Percentiles rank a stretch among this genome's conserved stretches.
Conservation (phyloP, 192 early-diverging fungal species). For the Umbelopsis sp. region DNA sequence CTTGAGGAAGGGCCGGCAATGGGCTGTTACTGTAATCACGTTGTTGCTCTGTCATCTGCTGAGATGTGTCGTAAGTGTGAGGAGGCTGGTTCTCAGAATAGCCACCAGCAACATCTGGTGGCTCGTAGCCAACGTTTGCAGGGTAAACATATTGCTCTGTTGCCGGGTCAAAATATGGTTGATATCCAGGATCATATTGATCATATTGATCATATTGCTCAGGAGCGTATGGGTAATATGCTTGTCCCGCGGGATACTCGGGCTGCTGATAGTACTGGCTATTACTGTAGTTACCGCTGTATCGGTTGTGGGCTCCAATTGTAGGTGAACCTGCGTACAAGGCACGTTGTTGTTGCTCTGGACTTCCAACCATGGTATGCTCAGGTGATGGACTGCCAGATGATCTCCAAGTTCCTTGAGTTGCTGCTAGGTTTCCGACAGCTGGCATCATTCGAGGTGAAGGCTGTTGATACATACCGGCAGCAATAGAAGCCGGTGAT, state of each 20-base stretch:
- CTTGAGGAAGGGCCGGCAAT: background rate
- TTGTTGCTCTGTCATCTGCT: background rate
- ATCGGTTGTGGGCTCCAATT: background rate
- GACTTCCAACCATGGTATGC: background rate
- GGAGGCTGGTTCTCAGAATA: background rate
- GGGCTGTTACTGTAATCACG: background rate
- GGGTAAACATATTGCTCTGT: slow-evolving; percentile 8
- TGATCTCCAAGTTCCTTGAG: background rate
- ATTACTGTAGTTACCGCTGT: background rate
- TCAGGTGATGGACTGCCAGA: background rate
- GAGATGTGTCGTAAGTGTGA: background rate
- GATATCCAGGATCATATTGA: background rate
- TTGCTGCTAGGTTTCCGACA: background rate
- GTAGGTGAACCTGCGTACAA: no score
- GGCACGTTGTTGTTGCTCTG: background rate
- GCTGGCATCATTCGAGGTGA: slow-evolving; percentile 8
- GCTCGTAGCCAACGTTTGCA: background rate
- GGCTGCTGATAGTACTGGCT: slow-evolving; percentile 1
- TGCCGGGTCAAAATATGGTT: slow-evolving; percentile 1
- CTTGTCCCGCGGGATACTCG: background rate
- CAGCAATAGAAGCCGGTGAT: slow-evolving; percentile 12
- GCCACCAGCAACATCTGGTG: background rate
- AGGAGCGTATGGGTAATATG: background rate
- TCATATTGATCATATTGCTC: background rate
- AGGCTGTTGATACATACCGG: slow-evolving; percentile 2